Base-by-base conservation (phyloP, 305 asterid species). In the Ilex paraguariensis region DNA sequence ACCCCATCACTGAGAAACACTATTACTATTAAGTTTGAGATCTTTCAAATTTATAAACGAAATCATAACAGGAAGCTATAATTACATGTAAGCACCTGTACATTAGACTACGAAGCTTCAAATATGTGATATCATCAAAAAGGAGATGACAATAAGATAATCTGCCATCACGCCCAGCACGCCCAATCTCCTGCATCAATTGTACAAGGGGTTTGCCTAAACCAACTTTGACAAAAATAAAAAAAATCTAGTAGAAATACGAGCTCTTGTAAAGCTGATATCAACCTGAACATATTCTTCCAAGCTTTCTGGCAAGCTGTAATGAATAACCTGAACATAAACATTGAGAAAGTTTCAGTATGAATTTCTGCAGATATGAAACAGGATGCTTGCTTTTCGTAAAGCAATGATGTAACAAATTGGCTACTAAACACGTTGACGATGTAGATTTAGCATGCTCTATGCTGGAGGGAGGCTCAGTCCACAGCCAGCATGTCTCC, bases 161-260 rank as follows among this genome's bases (percentile, higher is more conserved):
- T 77, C 88, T 87, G 68, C 99, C 99, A 78, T 93, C 95, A 70
- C 99, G 99, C 53, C 99, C 97, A 67, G 99, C 96, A 76, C 99
- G 99, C 16, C 99, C 99, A 67, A 88, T 90, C 82, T 90, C 99
- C 97, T 93, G 68, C 78, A 75, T 53, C 28, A 15, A 58, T 69
- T 40, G 73, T 62, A 56, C 21, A 30, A 65, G 57, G 36, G 31
- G 60, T 67, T 63, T 59, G 73, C 53, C 12, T 73, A 70, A 55
- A 70, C 65, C 56, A 65, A 46, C 59, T 66, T 28, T 56, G 44
- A 56, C 42, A 56, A 28, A 10, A 30, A 28, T 4, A 0, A 51
- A 59, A 9, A 58, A 33, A 1, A 46, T 32, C 36, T 44, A 4
- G 54, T 15, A 54, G 32, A 9, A 61, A 1, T 17, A 15, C 3